Evolutionary conservation across 768 basidiomycete species (phyloP).

Genomic region (Tulasnella sp.): DNA sequence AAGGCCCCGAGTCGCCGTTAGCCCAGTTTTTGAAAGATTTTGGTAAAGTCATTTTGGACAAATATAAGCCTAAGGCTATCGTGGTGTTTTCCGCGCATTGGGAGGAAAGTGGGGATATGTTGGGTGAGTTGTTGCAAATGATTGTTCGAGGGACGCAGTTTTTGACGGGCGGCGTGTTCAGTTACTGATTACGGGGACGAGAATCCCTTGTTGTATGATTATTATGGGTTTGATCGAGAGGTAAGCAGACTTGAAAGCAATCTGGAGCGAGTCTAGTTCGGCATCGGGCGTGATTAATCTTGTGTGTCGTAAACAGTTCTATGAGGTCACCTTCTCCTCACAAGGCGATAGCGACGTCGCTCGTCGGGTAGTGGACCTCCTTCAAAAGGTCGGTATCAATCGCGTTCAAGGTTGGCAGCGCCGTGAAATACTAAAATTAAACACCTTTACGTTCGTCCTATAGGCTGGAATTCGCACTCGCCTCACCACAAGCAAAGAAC

Average conservation of each 20-base stretch:
- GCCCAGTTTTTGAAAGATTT: slow-evolving; percentile 52
- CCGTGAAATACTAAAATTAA: slow-evolving; percentile 1
- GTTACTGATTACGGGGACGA: slow-evolving; percentile 69
- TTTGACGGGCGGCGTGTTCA: slow-evolving; percentile 19
- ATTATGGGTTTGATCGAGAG: slow-evolving; percentile 47
- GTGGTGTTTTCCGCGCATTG: slow-evolving; percentile 78
- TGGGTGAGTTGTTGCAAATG: slow-evolving; percentile 32
- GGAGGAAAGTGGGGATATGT: slow-evolving; percentile 50
- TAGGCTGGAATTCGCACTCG: slow-evolving; percentile 42
- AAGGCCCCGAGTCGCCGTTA: slow-evolving; percentile 44
- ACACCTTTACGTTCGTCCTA: neutral
- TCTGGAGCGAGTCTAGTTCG: neutral
- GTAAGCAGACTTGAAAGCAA: neutral
- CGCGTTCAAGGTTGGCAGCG: too few species aligned
- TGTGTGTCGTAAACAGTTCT: slow-evolving; percentile 28
- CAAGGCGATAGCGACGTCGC: slow-evolving; percentile 48
- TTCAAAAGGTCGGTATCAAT: slow-evolving; percentile 34
- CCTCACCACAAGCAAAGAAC: slow-evolving; percentile 34
- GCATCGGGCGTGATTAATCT: neutral
- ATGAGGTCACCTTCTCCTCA: slow-evolving; percentile 56
- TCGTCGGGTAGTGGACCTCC: slow-evolving; percentile 47
- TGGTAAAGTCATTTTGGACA: slow-evolving; percentile 49
- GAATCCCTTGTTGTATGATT: slow-evolving; percentile 66
- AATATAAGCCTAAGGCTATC: slow-evolving; percentile 68
- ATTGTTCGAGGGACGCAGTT: neutral